Evolutionary conservation across 163 green algal species (phyloP).

Genomic region (Scenedesmus sp.): DNA sequence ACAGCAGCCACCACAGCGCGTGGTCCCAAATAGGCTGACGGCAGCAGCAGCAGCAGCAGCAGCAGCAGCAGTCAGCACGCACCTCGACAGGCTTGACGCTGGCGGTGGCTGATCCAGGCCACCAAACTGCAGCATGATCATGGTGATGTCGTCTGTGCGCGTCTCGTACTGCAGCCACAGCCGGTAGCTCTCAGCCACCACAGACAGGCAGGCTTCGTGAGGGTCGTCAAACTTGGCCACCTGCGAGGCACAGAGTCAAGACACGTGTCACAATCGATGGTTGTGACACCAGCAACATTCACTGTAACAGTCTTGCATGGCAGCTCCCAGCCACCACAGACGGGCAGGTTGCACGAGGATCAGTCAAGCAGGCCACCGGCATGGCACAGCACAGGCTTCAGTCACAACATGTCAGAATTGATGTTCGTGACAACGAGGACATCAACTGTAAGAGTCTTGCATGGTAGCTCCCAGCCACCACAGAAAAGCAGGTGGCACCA

Average conservation of each 20-base stretch:
- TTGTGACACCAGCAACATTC: neutral
- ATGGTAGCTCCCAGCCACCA: conserved; percentile 88
- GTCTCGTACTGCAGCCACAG: conserved; percentile 93
- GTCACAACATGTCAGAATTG: neutral
- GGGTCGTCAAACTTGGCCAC: conserved; percentile 81
- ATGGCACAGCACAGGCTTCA: too few species aligned
- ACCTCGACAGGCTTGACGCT: conserved; percentile 2
- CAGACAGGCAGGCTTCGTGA: conserved; percentile 79
- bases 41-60: neutral
- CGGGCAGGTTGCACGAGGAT: conserved; percentile 81
- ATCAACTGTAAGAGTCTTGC: conserved; percentile 74
- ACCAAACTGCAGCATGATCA: conserved; percentile 84
- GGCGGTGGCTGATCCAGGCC: conserved; percentile 62
- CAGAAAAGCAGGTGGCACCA: conserved; percentile 78
- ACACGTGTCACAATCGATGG: neutral
- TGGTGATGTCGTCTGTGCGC: conserved; percentile 96
- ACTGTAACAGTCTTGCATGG: conserved; percentile 78
- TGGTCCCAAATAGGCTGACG: too few species aligned
- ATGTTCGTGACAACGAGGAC: neutral
- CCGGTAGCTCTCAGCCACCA: conserved; percentile 89
- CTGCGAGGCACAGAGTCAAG: conserved; percentile 61
- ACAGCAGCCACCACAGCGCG: too few species aligned
- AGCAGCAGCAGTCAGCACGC: neutral
- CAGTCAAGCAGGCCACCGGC: conserved; percentile 80
- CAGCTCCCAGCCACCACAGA: conserved; percentile 88